Evolutionary conservation across 148 eudicot species (phyloP), one percentile per base, ranked within the genome.

Genomic region (Arctostaphylos glauca): DNA sequence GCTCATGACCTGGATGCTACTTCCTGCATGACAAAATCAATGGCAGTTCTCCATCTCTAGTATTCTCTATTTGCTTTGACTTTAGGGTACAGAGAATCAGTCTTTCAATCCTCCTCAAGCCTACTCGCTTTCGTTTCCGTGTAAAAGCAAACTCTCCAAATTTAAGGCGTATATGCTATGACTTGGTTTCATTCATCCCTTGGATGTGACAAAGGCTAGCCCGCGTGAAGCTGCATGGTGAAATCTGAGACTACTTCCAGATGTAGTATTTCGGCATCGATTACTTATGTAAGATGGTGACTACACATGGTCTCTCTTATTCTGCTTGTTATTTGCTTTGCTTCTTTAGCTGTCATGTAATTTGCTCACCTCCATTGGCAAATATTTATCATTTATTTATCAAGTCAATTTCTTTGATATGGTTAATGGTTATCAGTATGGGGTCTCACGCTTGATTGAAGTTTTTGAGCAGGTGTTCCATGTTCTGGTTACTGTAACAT

Each of bases 11-110:
- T 96, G 41, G 99, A 96, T 88, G 94, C 95, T 84, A 81, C 95
- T 68, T 96, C 99, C 9, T 94, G 98, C 84, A 54, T 91, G 92
- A 94, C 97, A 13, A 96, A 96, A 85, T 92, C 97, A 16, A 88
- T 94, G 85, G 89, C 92, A 3, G 94, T 95, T 56, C 73, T 96
- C 60, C 94, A 88, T 86, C 88, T 96, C 72, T 96, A 83, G 86
- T 81, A 47, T 82, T 67, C 41, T 54, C 79, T 47, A 23, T 73
- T 5, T 56, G 78, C 54, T 53, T 31, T 31, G 1, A 31, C 38
- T 31, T 31, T 31, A 31, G 38, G 38, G 38, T 31, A 31, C 38
- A 31, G 38, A 31, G 38, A 31, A 31, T 31, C 38, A 31, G 38
- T 31, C 38, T 31, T 31, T 31, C 38, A 31, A 31, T 31, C 38